phyloP scores from a whole-genome alignment of 352 stramenopile species.

The Pythium volutum region DNA sequence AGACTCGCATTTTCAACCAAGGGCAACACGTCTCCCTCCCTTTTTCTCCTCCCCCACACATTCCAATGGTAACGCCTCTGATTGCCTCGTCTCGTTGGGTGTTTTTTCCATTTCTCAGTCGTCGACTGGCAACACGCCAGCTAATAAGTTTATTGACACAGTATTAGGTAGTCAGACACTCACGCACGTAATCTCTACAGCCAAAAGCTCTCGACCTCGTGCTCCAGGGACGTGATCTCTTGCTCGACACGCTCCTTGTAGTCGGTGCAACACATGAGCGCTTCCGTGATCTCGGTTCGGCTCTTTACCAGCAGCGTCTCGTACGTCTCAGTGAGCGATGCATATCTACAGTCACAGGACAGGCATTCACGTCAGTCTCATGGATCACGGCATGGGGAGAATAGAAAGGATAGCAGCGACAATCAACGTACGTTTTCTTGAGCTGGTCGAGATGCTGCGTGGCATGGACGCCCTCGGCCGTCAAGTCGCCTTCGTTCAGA shows the following conservation, averaged over 20 bases:
- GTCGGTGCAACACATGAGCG: constrained; percentile 58
- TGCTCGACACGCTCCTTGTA: constrained; percentile 64
- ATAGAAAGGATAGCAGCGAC: neutral
- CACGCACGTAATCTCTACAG: constrained; percentile 23
- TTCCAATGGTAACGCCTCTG: neutral
- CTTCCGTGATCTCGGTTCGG: constrained; percentile 55
- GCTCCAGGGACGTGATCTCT: constrained; percentile 56
- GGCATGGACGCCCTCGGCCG: constrained; percentile 39
- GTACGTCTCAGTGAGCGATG: constrained; percentile 49
- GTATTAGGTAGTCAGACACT: neutral
- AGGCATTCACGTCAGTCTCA: constrained; percentile 7
- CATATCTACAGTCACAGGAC: constrained; percentile 30
- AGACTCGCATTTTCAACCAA: neutral
- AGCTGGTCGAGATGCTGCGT: constrained; percentile 40
- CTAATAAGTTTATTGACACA: constrained; percentile 23
- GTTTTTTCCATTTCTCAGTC: neutral
- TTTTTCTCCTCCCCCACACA: neutral
- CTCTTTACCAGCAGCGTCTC: constrained; percentile 55
- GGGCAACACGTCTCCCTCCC: too few relatives aligned
- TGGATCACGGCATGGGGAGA: neutral
- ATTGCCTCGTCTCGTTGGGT: neutral
- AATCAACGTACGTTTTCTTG: constrained; percentile 49
- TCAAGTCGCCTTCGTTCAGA: constrained; percentile 52
- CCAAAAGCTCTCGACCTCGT: constrained; percentile 48
- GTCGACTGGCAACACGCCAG: neutral